Evolutionary conservation across 2,329 filamentous ascomycete genomes (phyloP), one percentile per base, ranked within the genome.

Genomic region (Colletotrichum eleusines): DNA sequence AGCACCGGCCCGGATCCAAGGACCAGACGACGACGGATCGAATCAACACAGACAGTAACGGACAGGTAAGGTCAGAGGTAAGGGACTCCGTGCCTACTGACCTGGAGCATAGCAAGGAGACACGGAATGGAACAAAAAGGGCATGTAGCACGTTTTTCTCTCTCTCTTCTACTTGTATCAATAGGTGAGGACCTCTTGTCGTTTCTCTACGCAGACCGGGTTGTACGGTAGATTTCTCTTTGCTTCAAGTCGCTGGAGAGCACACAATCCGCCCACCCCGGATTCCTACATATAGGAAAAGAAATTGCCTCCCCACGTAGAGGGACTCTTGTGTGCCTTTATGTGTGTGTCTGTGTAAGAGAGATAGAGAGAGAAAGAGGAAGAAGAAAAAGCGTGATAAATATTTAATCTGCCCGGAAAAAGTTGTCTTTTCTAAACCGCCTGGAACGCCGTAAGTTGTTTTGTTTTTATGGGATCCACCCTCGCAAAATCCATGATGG

Each of bases 21-120:
- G 12, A 44, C 14, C 20, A 38, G 26, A 12, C n/a, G 1, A 51
- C 59, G 31, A 16, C 59, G 31, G 12, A 46, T n/a, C 33, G 35
- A 23, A 35, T 20, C 38, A 44, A 44, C 46, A 66, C 69, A 69
- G 69, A 35, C 66, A 54, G 60, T 75, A 76, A 75, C 76, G 73
- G 74, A 75, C 78, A 85, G 84, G 85, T 86, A 86, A 86, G 84
- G 84, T 86, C 83, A 85, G 85, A 85, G 85, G 85, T 87, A 87
- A 87, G 84, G 78, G 78, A 76, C 81, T 79, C 76, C 76, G 78
- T 73, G 80, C 79, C 79, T 80, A 75, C 77, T 80, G 78, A 78
- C 78, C 76, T 73, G 71, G 74, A 75, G 76, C 71, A 70, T 63
- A 73, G 71, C 42, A 54, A 67, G 54, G 69, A 62, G 60, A 64